phyloP scores from a whole-genome alignment of 805 yeast species.

The Lipomyces mesembrius region DNA sequence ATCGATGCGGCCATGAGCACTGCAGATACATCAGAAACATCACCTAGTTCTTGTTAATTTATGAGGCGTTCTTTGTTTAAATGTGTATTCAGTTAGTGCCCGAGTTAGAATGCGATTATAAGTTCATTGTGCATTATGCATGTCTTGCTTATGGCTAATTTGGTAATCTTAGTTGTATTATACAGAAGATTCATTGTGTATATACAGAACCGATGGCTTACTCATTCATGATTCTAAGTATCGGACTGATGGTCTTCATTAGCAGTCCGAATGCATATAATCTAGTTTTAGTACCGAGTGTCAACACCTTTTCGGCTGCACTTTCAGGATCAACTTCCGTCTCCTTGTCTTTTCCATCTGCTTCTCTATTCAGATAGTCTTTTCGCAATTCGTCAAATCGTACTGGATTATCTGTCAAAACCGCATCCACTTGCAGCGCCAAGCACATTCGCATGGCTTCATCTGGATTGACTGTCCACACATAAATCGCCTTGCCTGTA shows the following conservation, averaged over 20 bases:
- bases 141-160: neutral
- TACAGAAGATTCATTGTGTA: neutral
- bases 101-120: neutral
- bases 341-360: slow-evolving; percentile 1
- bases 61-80: neutral
- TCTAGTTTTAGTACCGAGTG: slow-evolving; percentile 2
- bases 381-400: slow-evolving; percentile 6
- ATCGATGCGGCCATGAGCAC: slow-evolving; percentile 34
- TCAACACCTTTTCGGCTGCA: neutral
- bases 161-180: neutral
- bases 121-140: neutral
- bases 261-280: slow-evolving; percentile 11
- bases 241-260: neutral
- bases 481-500: slow-evolving; percentile 52
- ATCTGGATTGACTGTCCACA: slow-evolving; percentile 59
- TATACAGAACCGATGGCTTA: neutral
- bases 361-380: neutral
- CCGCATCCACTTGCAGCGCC: slow-evolving; percentile 47
- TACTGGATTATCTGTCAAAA: slow-evolving; percentile 51
- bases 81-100: neutral
- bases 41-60: neutral
- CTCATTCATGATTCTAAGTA: neutral
- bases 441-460: slow-evolving; percentile 49
- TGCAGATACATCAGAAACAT: neutral
- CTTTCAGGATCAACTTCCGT: neutral